Evolutionary conservation across 2,329 filamentous ascomycete species (phyloP).

Genomic region (Phyllachora maydis): DNA sequence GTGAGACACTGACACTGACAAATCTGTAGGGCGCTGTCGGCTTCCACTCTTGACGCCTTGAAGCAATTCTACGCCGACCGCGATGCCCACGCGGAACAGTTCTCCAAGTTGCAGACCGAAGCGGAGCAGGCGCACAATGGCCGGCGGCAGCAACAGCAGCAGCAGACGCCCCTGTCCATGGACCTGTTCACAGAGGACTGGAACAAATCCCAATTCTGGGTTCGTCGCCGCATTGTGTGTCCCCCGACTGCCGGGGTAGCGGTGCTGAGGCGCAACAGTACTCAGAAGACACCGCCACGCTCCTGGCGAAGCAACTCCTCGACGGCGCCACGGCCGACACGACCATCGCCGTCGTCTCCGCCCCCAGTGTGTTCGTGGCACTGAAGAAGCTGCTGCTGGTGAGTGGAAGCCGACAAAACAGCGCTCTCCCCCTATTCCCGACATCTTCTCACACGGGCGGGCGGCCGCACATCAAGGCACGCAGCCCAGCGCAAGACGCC

Average conservation of each 20-base stretch:
- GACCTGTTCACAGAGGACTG: conserved; percentile 60
- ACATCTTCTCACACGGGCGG: too few species aligned
- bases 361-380: conserved; percentile 59
- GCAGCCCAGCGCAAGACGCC: too few species aligned
- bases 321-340: conserved; percentile 33
- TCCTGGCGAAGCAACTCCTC: conserved; percentile 44
- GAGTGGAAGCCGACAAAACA: not conserved
- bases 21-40: conserved; percentile 37
- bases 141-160: conserved; percentile 3
- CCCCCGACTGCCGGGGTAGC: not conserved
- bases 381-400: conserved; percentile 35
- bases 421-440: too few species aligned
- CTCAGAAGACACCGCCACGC: conserved; percentile 46
- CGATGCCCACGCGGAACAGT: conserved; percentile 42
- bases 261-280: conserved; percentile 25
- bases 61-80: conserved; percentile 56
- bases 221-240: conserved; percentile 13
- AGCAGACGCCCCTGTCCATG: conserved; percentile 39
- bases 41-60: conserved; percentile 45
- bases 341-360: conserved; percentile 48
- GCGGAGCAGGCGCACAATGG: conserved; percentile 28
- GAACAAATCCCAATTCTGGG: conserved; percentile 74
- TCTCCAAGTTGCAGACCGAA: conserved; percentile 43
- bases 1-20: too few species aligned
- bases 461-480: too few species aligned